These are phyloP conservation scores for Botrytis paeoniae DNA, from an alignment of 2,329 filamentous ascomycete genomes.

Conservation along the genomic window DNA sequence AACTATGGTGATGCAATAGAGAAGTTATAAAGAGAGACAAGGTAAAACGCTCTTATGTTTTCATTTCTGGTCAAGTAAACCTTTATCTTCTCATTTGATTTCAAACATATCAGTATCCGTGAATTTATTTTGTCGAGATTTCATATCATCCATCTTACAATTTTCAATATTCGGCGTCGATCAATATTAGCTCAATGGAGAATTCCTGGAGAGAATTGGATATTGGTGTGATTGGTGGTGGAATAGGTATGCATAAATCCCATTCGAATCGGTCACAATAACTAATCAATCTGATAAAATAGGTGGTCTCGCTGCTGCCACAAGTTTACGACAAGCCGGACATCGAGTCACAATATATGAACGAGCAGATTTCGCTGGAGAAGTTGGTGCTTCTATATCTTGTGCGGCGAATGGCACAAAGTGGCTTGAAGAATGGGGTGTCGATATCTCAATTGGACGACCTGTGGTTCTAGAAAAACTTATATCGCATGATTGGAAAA, in stretches of 20 bases:
- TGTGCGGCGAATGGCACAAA: conserved; percentile 68
- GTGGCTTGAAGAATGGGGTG: conserved; percentile 67
- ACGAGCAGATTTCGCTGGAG: conserved; percentile 61
- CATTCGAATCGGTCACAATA: not conserved
- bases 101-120: not conserved
- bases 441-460: conserved; percentile 61
- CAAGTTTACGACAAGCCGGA: conserved; percentile 51
- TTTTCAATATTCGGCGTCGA: not conserved
- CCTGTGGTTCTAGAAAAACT: conserved; percentile 63
- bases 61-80: not conserved
- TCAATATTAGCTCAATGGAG: not conserved
- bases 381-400: conserved; percentile 65
- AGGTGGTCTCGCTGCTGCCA: conserved; percentile 50
- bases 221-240: conserved; percentile 20
- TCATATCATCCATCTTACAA: not conserved
- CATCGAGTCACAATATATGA: conserved; percentile 63
- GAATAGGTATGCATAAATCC: conserved; percentile 14
- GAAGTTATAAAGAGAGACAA: conserved; percentile 12
- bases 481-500: conserved; percentile 69
- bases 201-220: conserved; percentile 13
- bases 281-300: not conserved
- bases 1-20: not conserved
- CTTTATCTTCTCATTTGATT: not conserved
- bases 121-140: not conserved
- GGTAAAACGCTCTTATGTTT: not conserved